A percentile compares a stretch with the other conserved stretches of the same genome.
phyloP scores from a whole-genome alignment of 1,284 basidiomycete genomes.

The Rhodotorula sp. region DNA sequence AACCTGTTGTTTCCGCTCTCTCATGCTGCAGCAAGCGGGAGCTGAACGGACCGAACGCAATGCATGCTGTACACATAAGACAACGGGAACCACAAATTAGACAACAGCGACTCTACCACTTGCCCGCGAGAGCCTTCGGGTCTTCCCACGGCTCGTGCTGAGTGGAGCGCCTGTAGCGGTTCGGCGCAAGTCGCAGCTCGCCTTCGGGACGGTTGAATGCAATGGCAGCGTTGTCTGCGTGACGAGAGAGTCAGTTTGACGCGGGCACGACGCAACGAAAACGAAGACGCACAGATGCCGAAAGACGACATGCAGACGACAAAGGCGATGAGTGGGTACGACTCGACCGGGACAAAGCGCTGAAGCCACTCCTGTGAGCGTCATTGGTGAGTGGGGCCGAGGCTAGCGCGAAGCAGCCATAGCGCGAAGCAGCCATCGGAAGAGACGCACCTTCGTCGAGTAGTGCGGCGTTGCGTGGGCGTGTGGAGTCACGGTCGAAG shows the following conservation, averaged over 20 bases:
- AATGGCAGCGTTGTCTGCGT: neutral
- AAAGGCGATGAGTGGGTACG: conserved; percentile 3
- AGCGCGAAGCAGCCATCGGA: too few species aligned
- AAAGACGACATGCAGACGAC: conserved; percentile 6
- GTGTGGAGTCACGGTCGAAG: conserved; percentile 8
- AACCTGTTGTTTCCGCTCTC: too few species aligned
- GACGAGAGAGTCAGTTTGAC: neutral
- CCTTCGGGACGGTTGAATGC: conserved; percentile 7
- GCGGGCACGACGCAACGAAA: neutral
- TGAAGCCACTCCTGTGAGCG: neutral
- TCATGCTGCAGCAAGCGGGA: too few species aligned
- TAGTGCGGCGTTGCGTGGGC: neutral
- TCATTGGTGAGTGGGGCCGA: neutral
- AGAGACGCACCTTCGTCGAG: conserved; percentile 5
- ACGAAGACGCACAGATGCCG: neutral
- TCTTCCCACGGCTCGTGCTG: conserved; percentile 15
- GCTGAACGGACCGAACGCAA: neutral
- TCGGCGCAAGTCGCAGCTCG: conserved; percentile 10
- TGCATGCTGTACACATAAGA: conserved; percentile 1
- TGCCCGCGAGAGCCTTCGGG: conserved; percentile 11
- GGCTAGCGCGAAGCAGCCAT: neutral
- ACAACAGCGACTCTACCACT: neutral
- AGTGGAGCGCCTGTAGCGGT: neutral
- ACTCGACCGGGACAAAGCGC: conserved; percentile 12
- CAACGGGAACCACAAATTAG: neutral